These are phyloP conservation scores for Colletotrichum sp. DNA, from an alignment of 2,329 filamentous ascomycete genomes.

Conservation along the genomic window DNA sequence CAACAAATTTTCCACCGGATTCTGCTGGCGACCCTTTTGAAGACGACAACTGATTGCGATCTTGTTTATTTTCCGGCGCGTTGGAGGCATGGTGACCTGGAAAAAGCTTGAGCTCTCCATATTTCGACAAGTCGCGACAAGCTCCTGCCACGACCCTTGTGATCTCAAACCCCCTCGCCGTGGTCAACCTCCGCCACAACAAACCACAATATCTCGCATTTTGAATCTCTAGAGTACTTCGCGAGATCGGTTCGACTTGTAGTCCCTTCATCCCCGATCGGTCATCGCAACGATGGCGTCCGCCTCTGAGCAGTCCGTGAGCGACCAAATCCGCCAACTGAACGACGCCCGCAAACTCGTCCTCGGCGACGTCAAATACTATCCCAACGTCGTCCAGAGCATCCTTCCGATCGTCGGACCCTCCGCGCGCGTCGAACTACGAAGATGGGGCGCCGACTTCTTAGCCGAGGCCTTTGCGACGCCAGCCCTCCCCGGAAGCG, in stretches of 20 bases:
- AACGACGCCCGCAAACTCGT: constrained; percentile 90
- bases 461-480: constrained; percentile 95
- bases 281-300: constrained; percentile 50
- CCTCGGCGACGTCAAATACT: constrained; percentile 84
- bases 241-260: neutral
- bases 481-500: constrained; percentile 76
- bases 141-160: constrained; percentile 3
- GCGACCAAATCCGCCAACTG: constrained; percentile 85
- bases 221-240: neutral
- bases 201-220: neutral
- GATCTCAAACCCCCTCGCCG: neutral
- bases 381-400: constrained; percentile 88
- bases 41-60: neutral
- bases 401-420: constrained; percentile 90
- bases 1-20: neutral
- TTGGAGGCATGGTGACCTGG: constrained; percentile 19
- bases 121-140: constrained; percentile 22
- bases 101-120: constrained; percentile 19
- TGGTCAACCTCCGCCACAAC: neutral
- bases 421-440: constrained; percentile 76
- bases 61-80: neutral
- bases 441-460: constrained; percentile 96
- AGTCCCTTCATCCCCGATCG: neutral
- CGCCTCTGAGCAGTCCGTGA: constrained; percentile 56
- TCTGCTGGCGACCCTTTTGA: neutral